Percentiles rank a stretch among this genome's conserved stretches.
phyloP scores from a whole-genome alignment of 139 green algal genomes.

The Penium margaritaceum region DNA sequence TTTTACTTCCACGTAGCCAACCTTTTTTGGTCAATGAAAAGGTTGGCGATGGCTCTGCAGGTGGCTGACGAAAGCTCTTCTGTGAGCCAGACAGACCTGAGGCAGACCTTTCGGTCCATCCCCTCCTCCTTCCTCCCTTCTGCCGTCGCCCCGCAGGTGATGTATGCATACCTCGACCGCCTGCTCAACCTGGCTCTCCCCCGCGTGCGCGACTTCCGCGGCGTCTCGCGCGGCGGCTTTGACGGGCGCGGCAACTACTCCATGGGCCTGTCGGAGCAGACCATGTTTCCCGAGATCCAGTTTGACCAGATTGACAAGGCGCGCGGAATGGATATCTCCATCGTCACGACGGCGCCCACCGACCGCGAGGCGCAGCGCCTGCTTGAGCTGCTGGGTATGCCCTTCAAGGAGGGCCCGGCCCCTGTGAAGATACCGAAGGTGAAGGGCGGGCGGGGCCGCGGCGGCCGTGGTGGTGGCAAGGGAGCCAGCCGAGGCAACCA shows the following conservation, averaged over 20 bases:
- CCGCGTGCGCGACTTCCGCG: slow-evolving; percentile 39
- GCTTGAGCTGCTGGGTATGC: slow-evolving; percentile 14
- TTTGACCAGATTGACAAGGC: slow-evolving; percentile 42
- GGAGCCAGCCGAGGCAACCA: too few relatives aligned
- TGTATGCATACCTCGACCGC: slow-evolving; percentile 35
- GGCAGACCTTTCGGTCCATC: too few relatives aligned
- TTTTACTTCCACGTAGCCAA: too few relatives aligned
- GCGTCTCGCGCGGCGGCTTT: slow-evolving; percentile 26
- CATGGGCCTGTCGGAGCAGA: slow-evolving; percentile 30
- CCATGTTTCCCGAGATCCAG: slow-evolving; percentile 38
- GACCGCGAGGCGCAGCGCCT: slow-evolving; percentile 26
- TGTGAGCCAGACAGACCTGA: too few relatives aligned
- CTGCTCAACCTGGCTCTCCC: slow-evolving; percentile 35
- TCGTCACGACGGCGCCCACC: slow-evolving; percentile 28
- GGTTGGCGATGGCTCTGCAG: too few relatives aligned
- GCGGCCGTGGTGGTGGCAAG: background rate
- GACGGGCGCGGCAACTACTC: slow-evolving; percentile 34
- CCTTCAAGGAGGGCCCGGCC: slow-evolving; percentile 11
- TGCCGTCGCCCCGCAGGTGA: too few relatives aligned
- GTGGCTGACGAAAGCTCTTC: too few relatives aligned
- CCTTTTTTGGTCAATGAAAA: too few relatives aligned
- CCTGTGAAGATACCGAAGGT: background rate
- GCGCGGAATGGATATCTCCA: slow-evolving; percentile 37
- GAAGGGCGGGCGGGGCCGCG: background rate
- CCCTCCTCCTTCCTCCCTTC: too few relatives aligned